These are phyloP conservation scores for Rusavskia elegans DNA, from an alignment of 495 filamentous ascomycete species.

Conservation along the genomic window DNA sequence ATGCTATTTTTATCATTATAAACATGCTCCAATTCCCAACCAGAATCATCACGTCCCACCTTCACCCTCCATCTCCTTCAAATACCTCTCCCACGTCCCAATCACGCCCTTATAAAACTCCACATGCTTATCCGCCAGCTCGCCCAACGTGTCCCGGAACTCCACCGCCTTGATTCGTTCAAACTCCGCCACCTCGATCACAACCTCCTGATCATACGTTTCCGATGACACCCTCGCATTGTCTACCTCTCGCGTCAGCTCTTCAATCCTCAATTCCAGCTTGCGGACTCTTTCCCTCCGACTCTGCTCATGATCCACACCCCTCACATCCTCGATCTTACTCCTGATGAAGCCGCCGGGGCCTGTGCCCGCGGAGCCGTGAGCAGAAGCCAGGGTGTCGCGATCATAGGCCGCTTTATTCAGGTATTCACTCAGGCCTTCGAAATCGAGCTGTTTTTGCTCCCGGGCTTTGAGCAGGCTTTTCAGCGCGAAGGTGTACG, in stretches of 20 bases:
- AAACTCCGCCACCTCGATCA: constrained; percentile 83
- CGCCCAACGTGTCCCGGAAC: constrained; percentile 73
- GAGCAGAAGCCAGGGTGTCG: constrained; percentile 60
- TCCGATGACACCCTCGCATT: constrained; percentile 66
- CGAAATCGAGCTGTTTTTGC: constrained; percentile 95
- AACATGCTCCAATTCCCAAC: too few species aligned
- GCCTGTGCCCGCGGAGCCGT: constrained; percentile 41
- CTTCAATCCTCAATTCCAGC: constrained; percentile 79
- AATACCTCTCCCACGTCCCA: constrained; percentile 78
- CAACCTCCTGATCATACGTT: constrained; percentile 85
- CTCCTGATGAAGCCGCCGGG: constrained; percentile 81
- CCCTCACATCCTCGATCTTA: constrained; percentile 93
- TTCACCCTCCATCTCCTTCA: constrained; percentile 72
- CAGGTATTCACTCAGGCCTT: constrained; percentile 89
- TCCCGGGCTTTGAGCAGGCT: constrained; percentile 81
- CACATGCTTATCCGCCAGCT: constrained; percentile 70
- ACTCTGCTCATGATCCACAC: constrained; percentile 88
- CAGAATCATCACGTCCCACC: constrained; percentile 12
- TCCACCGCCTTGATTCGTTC: constrained; percentile 91
- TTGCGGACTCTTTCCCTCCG: constrained; percentile 75
- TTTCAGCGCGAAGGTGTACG: constrained; percentile 74
- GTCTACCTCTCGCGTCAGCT: constrained; percentile 77
- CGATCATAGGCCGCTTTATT: constrained; percentile 78
- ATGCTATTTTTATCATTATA: too few species aligned
- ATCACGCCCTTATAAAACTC: constrained; percentile 69